Percentiles rank a stretch among this genome's conserved stretches.
Conservation (phyloP, 2,329 filamentous ascomycete genomes). For the Diaporthe ampelina region DNA sequence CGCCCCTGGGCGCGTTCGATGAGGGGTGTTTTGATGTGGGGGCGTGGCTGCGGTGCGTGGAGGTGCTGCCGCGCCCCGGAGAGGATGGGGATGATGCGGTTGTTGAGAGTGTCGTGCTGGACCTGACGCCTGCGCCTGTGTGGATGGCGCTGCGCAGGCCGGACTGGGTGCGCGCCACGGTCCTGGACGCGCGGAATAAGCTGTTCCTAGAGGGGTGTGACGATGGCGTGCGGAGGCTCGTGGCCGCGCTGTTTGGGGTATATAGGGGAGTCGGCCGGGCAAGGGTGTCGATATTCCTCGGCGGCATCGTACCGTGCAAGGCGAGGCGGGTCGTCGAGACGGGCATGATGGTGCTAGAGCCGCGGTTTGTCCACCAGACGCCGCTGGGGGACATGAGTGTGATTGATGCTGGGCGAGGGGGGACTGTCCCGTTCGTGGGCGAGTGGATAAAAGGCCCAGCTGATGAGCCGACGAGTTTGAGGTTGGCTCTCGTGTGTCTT, state of each 20-base stretch:
- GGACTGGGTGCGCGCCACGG: constrained; percentile 9
- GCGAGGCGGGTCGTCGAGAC: neutral
- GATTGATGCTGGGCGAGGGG: neutral
- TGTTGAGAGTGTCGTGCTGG: neutral
- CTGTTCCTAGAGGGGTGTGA: neutral
- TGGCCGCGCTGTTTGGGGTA: neutral
- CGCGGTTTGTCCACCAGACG: no score
- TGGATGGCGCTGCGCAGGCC: neutral
- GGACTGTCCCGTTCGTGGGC: neutral
- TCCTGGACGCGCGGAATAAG: constrained; percentile 18
- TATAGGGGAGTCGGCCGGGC: neutral
- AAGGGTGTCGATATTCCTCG: neutral
- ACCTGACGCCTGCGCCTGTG: constrained; percentile 10
- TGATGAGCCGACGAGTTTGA: constrained; percentile 5
- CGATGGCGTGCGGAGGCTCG: neutral
- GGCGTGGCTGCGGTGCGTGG: neutral
- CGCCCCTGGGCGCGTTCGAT: neutral
- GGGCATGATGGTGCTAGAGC: neutral
- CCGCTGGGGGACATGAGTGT: neutral
- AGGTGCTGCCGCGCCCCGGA: neutral
- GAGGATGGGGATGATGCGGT: neutral
- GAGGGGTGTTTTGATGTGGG: neutral
- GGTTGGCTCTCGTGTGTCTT: neutral
- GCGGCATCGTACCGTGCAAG: neutral
- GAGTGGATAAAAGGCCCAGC: neutral